Conservation (phyloP, 257 asterid species). For the Przewalskia tangutica region DNA sequence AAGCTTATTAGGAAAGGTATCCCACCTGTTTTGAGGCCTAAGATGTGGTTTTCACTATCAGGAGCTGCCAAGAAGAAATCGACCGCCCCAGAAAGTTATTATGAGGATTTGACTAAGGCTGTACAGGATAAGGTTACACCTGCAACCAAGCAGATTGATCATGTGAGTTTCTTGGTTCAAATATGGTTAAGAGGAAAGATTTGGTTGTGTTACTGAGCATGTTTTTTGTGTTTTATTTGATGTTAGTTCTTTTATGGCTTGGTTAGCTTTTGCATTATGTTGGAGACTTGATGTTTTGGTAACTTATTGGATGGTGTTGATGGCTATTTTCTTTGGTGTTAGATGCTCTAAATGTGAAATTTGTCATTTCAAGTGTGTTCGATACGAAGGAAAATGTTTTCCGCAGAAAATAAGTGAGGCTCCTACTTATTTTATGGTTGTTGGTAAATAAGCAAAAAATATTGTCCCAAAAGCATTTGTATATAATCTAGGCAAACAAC, state of each 20-base stretch:
- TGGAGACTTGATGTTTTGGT: background rate
- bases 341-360: background rate
- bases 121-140: constrained; percentile 76
- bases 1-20: constrained; percentile 83
- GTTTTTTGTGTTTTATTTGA: background rate
- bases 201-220: background rate
- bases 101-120: constrained; percentile 63
- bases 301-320: background rate
- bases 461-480: no score
- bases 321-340: background rate
- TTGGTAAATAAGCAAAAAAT: no score
- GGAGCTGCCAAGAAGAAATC: constrained; percentile 99
- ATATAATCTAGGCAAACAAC: no score
- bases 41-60: constrained; percentile 82
- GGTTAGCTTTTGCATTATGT: background rate
- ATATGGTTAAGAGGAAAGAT: background rate
- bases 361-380: background rate
- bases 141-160: constrained; percentile 98
- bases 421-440: no score
- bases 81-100: constrained; percentile 90
- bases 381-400: no score
- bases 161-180: constrained; percentile 34
- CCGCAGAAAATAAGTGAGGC: no score
- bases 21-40: constrained; percentile 90
- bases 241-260: background rate